Percentiles rank a stretch among this genome's conserved stretches.
These are phyloP conservation scores for Blepharisma stoltei DNA, from an alignment of 73 alveolate species.

Conservation along the genomic window DNA sequence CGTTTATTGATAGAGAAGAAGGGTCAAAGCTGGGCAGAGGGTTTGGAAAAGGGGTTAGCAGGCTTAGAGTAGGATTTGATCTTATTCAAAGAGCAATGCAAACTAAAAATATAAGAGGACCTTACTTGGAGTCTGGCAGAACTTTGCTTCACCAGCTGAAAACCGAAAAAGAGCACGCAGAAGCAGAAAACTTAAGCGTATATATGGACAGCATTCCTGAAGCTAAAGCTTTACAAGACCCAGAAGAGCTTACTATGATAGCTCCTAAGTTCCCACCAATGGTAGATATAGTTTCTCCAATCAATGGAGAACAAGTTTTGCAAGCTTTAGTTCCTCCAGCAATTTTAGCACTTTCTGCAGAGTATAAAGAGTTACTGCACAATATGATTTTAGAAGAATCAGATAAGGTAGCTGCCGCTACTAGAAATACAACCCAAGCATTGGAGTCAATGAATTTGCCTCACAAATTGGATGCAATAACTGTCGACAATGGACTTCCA, in stretches of 20 bases:
- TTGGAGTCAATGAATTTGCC: conserved; percentile 10
- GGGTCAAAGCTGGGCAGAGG: conserved; percentile 20
- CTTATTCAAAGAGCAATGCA: conserved; percentile 19
- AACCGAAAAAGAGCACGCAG: conserved; percentile 17
- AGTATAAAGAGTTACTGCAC: conserved; percentile 9
- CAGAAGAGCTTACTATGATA: conserved; percentile 10
- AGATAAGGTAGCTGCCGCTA: neutral
- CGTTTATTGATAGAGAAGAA: conserved; percentile 20
- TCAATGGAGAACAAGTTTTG: neutral
- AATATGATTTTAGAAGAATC: conserved; percentile 27
- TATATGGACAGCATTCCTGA: conserved; percentile 32
- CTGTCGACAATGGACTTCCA: conserved; percentile 25
- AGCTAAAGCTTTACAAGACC: neutral
- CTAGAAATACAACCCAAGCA: neutral
- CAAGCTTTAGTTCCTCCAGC: conserved; percentile 7
- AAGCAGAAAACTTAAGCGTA: conserved; percentile 23
- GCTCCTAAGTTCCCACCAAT: conserved; percentile 13
- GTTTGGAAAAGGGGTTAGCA: conserved; percentile 19
- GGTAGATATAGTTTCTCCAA: conserved; percentile 14
- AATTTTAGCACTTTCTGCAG: conserved; percentile 25
- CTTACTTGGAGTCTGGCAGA: conserved; percentile 8
- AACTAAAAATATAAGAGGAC: neutral
- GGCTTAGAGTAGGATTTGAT: neutral
- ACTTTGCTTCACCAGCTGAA: neutral
- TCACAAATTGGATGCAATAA: neutral